phyloP scores from a whole-genome alignment of 2,329 filamentous ascomycete species.

The Cryoendolithus antarcticus region DNA sequence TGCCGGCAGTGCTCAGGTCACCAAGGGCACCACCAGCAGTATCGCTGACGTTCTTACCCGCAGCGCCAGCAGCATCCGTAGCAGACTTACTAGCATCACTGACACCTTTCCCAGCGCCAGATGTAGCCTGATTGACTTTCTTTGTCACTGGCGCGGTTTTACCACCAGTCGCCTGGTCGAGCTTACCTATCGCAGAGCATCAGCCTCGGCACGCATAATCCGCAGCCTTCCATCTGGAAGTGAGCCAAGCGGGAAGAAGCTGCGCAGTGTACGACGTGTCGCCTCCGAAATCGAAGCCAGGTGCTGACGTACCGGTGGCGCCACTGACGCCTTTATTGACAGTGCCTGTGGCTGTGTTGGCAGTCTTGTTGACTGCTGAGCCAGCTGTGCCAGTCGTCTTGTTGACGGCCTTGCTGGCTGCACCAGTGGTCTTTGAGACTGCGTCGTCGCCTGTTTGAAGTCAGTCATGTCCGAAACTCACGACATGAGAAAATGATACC shows the following conservation, averaged over 20 bases:
- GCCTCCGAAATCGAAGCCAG: background rate
- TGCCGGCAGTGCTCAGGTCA: conserved; percentile 17
- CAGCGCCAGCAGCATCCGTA: conserved; percentile 1
- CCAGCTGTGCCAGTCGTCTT: conserved; percentile 15
- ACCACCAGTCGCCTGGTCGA: conserved; percentile 24
- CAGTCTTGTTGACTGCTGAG: conserved; percentile 16
- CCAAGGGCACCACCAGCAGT: conserved; percentile 17
- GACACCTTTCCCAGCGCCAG: conserved; percentile 25
- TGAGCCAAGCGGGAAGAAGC: conserved; percentile 17
- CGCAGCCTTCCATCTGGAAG: conserved; percentile 14
- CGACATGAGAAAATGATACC: background rate
- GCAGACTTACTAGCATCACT: conserved; percentile 22
- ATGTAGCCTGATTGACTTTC: conserved; percentile 22
- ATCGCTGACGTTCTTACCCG: conserved; percentile 21
- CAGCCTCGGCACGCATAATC: conserved; percentile 10
- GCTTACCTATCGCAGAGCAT: conserved; percentile 13
- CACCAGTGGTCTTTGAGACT: conserved; percentile 12
- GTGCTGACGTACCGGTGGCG: conserved; percentile 19
- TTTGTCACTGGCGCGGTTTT: conserved; percentile 19
- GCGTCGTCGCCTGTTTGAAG: conserved; percentile 3
- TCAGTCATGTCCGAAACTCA: conserved; percentile 1
- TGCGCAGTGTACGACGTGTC: conserved; percentile 11
- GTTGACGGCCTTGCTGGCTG: conserved; percentile 15
- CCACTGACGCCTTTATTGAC: conserved; percentile 15
- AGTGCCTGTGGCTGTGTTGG: conserved; percentile 11